Conservation (phyloP, 2,329 filamentous ascomycete genomes). For the Monosporascus sp. region DNA sequence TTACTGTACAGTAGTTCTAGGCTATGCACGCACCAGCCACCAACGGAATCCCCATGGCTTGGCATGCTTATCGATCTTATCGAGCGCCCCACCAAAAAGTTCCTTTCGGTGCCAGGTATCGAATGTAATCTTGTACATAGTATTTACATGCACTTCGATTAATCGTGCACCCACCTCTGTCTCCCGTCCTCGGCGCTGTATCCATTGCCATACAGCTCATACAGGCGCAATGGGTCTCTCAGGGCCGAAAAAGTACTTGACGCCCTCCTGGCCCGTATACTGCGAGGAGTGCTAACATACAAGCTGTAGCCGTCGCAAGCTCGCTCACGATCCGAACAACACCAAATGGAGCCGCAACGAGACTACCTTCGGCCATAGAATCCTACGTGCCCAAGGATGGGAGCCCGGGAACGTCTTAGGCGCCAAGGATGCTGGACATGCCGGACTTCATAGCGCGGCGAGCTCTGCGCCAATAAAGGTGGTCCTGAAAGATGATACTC, state of each 20-base stretch:
- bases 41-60: too few species aligned
- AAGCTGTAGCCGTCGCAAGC: constrained; percentile 49
- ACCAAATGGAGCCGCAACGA: constrained; percentile 85
- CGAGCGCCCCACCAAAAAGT: too few species aligned
- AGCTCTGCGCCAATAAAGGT: constrained; percentile 84
- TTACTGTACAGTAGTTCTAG: too few species aligned
- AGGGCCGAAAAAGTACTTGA: constrained; percentile 57
- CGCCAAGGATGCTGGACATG: constrained; percentile 67
- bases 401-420: constrained; percentile 79
- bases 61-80: too few species aligned
- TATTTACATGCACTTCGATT: not conserved
- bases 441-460: constrained; percentile 70
- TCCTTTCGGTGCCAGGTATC: too few species aligned
- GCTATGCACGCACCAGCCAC: too few species aligned
- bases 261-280: not conserved
- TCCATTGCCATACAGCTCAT: not conserved
- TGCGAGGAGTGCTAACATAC: constrained; percentile 4
- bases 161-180: not conserved
- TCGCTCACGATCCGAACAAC: constrained; percentile 91
- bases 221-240: constrained; percentile 58
- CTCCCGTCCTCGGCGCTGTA: not conserved
- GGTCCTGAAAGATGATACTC: constrained; percentile 80
- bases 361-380: constrained; percentile 79
- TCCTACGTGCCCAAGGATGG: constrained; percentile 88
- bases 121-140: not conserved